These are phyloP conservation scores for Boletus rubescentipes DNA, from an alignment of 768 basidiomycete genomes.

Conservation along the genomic window DNA sequence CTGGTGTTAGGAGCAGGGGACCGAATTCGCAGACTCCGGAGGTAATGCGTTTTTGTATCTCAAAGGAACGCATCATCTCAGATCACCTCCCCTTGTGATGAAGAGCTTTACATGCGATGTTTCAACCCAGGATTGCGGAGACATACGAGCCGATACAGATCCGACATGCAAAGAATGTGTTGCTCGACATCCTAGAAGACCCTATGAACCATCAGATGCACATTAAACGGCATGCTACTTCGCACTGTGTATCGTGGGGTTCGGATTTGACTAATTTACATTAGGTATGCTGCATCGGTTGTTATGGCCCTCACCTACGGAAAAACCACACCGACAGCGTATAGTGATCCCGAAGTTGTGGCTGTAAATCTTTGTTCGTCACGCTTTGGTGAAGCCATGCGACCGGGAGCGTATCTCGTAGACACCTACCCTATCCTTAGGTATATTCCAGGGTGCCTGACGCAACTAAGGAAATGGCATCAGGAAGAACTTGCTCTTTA, in stretches of 20 bases:
- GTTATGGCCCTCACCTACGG: slow-evolving; percentile 41
- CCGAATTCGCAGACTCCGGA: no score
- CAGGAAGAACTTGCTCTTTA: slow-evolving; percentile 38
- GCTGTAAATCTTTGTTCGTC: slow-evolving; percentile 26
- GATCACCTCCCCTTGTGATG: no score
- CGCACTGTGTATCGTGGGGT: no score
- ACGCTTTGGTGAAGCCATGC: slow-evolving; percentile 28
- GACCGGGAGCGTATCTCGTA: slow-evolving; percentile 26
- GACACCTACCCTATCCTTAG: slow-evolving; percentile 24
- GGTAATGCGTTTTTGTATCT: no score
- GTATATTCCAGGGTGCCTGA: slow-evolving; percentile 38
- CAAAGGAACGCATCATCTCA: no score
- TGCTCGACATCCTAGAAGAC: slow-evolving; percentile 36
- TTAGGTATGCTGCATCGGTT: slow-evolving; percentile 39
- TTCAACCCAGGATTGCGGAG: slow-evolving; percentile 34
- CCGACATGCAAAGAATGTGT: no score
- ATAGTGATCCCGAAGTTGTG: no score
- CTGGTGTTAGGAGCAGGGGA: no score
- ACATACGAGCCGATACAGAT: slow-evolving; percentile 36
- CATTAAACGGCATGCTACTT: slow-evolving; percentile 25
- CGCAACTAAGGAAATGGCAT: slow-evolving; percentile 54
- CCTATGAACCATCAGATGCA: slow-evolving; percentile 36
- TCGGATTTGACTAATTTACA: no score
- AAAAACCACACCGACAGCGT: slow-evolving; percentile 37
- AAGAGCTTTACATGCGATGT: slow-evolving; percentile 34